Conservation (phyloP, 1,284 basidiomycete species). For the Earliella scabrosa region DNA sequence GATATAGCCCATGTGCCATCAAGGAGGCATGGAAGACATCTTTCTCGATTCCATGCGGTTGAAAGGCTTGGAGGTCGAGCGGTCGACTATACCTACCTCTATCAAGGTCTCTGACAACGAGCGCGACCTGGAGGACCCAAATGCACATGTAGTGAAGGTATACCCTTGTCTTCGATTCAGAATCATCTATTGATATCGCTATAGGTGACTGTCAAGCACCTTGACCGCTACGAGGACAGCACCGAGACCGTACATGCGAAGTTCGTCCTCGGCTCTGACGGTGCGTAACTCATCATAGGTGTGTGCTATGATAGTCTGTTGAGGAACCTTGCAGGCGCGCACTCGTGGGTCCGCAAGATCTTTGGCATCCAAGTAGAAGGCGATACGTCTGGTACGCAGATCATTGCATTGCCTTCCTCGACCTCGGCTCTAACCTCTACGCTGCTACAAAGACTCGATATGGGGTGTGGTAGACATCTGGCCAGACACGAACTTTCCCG, state of each 20-base stretch:
- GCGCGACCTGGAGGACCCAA: slow-evolving; percentile 43
- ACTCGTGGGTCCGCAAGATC: slow-evolving; percentile 79
- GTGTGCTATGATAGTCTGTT: not conserved
- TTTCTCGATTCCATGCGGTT: slow-evolving; percentile 65
- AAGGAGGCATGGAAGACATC: slow-evolving; percentile 74
- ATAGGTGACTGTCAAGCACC: slow-evolving; percentile 42
- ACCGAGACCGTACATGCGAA: slow-evolving; percentile 55
- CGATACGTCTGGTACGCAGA: slow-evolving; percentile 66
- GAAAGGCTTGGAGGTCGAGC: slow-evolving; percentile 56
- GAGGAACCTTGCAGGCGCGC: slow-evolving; percentile 51
- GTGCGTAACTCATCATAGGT: slow-evolving; percentile 24
- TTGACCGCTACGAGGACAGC: slow-evolving; percentile 33
- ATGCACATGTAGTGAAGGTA: slow-evolving; percentile 62
- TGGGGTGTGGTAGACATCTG: slow-evolving; percentile 82
- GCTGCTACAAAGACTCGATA: slow-evolving; percentile 60
- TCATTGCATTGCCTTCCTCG: not conserved
- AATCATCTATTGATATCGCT: not conserved
- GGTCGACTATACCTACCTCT: slow-evolving; percentile 58
- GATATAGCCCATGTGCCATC: slow-evolving; percentile 73
- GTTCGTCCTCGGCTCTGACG: slow-evolving; percentile 61
- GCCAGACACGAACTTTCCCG: slow-evolving; percentile 79
- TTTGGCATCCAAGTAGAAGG: slow-evolving; percentile 79
- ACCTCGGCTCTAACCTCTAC: no score
- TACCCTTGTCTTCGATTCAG: slow-evolving; percentile 13
- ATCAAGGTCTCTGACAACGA: slow-evolving; percentile 55